Evolutionary conservation across 768 basidiomycete genomes (phyloP).

Genomic region (Lactifluus rugatus): DNA sequence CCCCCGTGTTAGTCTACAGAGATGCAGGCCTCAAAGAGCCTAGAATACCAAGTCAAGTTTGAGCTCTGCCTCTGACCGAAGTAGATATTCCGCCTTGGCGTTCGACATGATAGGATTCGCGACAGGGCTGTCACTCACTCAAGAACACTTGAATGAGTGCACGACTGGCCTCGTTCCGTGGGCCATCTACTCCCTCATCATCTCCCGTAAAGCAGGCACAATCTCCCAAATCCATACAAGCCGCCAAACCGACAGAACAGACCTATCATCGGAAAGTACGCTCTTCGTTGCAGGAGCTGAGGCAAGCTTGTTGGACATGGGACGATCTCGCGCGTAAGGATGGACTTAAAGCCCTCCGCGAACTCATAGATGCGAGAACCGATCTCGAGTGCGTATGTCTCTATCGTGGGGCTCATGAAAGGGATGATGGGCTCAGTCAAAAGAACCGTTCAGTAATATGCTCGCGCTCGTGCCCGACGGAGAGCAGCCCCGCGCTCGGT

Average conservation of each 20-base stretch:
- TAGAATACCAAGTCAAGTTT: conserved; percentile 42
- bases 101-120: background rate
- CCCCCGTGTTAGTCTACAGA: background rate
- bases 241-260: conserved; percentile 48
- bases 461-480: conserved; percentile 44
- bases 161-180: conserved; percentile 68
- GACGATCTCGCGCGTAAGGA: conserved; percentile 74
- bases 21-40: background rate
- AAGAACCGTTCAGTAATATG: conserved; percentile 41
- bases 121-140: too few species aligned
- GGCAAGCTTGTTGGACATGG: conserved; percentile 59
- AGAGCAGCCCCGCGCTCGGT: conserved; percentile 43
- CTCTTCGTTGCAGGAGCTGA: conserved; percentile 57
- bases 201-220: conserved; percentile 47
- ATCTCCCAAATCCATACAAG: conserved; percentile 29
- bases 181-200: conserved; percentile 65
- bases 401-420: background rate
- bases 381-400: conserved; percentile 62
- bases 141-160: conserved; percentile 30
- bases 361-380: conserved; percentile 67
- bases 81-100: background rate
- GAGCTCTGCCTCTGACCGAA: conserved; percentile 39
- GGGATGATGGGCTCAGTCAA: background rate
- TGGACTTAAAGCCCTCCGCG: conserved; percentile 65
- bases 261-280: conserved; percentile 76